Conservation (phyloP, 768 basidiomycete species). For the Tulasnella calospora region DNA sequence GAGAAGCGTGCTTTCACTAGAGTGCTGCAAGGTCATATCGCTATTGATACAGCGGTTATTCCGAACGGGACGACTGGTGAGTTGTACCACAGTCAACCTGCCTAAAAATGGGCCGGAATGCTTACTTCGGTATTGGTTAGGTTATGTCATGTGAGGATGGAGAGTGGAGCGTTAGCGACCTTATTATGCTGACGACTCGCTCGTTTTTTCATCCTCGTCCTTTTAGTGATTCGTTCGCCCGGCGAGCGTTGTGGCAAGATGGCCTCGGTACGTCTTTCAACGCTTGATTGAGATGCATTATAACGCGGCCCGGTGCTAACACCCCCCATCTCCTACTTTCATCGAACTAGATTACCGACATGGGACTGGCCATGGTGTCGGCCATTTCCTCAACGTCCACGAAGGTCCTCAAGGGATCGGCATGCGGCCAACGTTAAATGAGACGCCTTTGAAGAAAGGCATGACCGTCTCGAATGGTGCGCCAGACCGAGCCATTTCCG, state of each 20-base stretch:
- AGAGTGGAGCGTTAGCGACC: background rate
- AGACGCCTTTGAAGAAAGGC: slow-evolving; percentile 64
- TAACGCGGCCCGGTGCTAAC: too few relatives aligned
- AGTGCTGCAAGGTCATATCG: slow-evolving; percentile 86
- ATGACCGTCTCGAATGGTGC: slow-evolving; percentile 85
- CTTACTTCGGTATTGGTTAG: slow-evolving; percentile 36
- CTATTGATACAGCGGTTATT: slow-evolving; percentile 79
- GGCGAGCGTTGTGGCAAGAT: slow-evolving; percentile 77
- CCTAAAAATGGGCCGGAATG: background rate
- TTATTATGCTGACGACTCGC: background rate
- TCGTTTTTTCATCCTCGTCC: background rate
- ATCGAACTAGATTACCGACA: slow-evolving; percentile 48
- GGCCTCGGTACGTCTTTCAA: slow-evolving; percentile 56
- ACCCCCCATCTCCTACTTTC: too few relatives aligned
- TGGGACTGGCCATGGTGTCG: slow-evolving; percentile 92
- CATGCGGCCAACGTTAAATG: slow-evolving; percentile 54
- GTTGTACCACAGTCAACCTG: slow-evolving; percentile 9
- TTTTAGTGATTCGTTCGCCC: slow-evolving; percentile 71
- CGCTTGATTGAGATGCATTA: background rate
- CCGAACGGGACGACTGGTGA: slow-evolving; percentile 50
- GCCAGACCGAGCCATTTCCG: background rate
- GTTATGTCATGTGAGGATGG: slow-evolving; percentile 41
- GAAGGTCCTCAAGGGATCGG: slow-evolving; percentile 61
- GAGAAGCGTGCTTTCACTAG: slow-evolving; percentile 87
- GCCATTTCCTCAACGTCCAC: slow-evolving; percentile 90